Percentiles rank a stretch among this genome's conserved stretches.
phyloP scores from a whole-genome alignment of 1,139 yeast species.

The Saccharomyces hybrid region DNA sequence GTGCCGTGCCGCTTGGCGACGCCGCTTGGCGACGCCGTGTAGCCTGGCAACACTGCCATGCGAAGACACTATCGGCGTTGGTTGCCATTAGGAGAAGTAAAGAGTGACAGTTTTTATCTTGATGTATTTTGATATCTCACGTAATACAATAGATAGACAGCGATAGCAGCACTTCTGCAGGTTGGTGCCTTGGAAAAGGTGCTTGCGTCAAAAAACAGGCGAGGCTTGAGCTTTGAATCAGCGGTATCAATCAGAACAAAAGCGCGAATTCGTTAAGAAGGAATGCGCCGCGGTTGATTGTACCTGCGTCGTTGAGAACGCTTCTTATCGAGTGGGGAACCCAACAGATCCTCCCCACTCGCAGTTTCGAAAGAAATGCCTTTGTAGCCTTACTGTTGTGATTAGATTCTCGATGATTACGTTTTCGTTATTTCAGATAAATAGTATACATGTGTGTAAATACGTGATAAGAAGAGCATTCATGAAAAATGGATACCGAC shows the following conservation, averaged over 20 bases:
- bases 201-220: neutral
- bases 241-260: neutral
- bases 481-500: conserved; percentile 95
- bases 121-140: neutral
- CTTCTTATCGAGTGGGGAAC: neutral
- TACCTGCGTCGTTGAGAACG: neutral
- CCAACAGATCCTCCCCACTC: neutral
- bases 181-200: neutral
- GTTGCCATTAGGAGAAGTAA: neutral
- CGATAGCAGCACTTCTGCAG: neutral
- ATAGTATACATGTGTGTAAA: neutral
- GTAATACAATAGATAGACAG: neutral
- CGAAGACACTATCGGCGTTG: neutral
- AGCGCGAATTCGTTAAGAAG: neutral
- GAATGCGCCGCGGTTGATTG: neutral
- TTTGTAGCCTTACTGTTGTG: neutral
- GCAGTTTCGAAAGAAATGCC: neutral
- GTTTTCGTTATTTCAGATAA: neutral
- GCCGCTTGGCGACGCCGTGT: neutral
- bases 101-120: neutral
- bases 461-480: conserved; percentile 2
- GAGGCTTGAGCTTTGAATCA: neutral
- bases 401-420: neutral
- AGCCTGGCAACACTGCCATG: neutral
- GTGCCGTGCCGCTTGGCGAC: neutral